A percentile compares a stretch with the other conserved stretches of the same genome.
Conservation (phyloP, 176 grass and related monocot species). For the Oryza officinalis region DNA sequence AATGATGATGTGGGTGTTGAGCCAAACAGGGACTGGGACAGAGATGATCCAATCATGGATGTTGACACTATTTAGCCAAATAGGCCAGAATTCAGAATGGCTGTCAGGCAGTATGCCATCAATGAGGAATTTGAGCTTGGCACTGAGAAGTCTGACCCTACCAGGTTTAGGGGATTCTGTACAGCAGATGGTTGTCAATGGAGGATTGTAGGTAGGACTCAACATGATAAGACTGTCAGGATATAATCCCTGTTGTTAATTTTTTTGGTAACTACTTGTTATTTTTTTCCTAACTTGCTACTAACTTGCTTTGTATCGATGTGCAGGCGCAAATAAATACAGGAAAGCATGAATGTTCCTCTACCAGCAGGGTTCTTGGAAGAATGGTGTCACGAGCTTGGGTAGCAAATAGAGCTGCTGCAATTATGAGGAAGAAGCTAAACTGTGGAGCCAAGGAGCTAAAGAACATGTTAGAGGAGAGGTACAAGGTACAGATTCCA, state of each 20-base stretch:
- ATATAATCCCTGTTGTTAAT: background rate
- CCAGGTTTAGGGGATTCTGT: background rate
- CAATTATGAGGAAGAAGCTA: background rate
- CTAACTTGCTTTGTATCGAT: background rate
- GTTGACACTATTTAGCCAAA: too few species aligned
- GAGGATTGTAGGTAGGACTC: background rate
- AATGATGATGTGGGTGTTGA: too few species aligned
- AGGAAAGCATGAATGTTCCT: background rate
- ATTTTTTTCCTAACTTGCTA: background rate
- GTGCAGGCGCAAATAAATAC: background rate
- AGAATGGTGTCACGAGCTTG: background rate
- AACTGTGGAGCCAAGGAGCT: background rate
- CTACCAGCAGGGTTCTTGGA: background rate
- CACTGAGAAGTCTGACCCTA: background rate
- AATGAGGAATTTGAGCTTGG: background rate
- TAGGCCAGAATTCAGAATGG: too few species aligned
- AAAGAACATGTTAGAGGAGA: background rate
- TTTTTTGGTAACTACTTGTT: background rate
- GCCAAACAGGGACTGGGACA: too few species aligned
- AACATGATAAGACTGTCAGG: background rate
- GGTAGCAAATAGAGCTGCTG: background rate
- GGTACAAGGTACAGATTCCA: background rate
- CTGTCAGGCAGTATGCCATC: background rate
- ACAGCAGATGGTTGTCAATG: background rate
- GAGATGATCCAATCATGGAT: too few species aligned